Base-by-base conservation (phyloP, 2,329 filamentous ascomycete species). In the Calonectria henricotiae region DNA sequence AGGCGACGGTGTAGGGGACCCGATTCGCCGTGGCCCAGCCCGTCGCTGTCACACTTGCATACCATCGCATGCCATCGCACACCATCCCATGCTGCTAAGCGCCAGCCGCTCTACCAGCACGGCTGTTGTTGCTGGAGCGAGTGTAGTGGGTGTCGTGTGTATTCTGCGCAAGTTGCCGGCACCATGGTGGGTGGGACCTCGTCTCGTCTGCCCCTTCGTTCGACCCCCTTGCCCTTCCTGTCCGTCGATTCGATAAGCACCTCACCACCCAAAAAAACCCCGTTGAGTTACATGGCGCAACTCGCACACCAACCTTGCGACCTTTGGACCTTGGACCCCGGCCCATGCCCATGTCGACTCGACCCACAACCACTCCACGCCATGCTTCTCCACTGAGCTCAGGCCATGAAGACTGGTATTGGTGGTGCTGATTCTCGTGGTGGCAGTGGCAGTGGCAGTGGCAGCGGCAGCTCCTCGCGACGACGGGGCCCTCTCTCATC, bases 311-410 rank as follows among this genome's bases (percentile, higher is more conserved):
- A 47, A 60, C 41, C 58, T 63, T 39, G 25, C 58, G 15, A 55
- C 55, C 46, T 62, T 35, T 58, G 43, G 37, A 46, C 54, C 55
- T 66, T 23, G 25, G 55, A 44, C 62, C 65, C 58, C 32, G 27
- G 44, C 39, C 75, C 75, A 68, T 77, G 75, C 71, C 65, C 75
- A 68, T 77, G 75, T 70, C 65, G 41, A 51, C 58, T 67, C 65
- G 75, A 60, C 74, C 75, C 75, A 77, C 62, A 74, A 41, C 67
- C 35, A 63, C 70, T 70, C 71, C 73, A 74, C 74, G 74, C 73
- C 72, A 77, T 77, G 74, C 71, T 76, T 69, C 76, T 77, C 76
- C 76, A 78, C 76, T 49, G 62, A 72, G 68, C 74, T 73, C 66
- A 71, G 74, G 70, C 73, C 74, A 76, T 77, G 76, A 76, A 75